Evolutionary conservation across 164 flowering plant genomes (phyloP).

Genomic region (Nelumbo lutea): DNA sequence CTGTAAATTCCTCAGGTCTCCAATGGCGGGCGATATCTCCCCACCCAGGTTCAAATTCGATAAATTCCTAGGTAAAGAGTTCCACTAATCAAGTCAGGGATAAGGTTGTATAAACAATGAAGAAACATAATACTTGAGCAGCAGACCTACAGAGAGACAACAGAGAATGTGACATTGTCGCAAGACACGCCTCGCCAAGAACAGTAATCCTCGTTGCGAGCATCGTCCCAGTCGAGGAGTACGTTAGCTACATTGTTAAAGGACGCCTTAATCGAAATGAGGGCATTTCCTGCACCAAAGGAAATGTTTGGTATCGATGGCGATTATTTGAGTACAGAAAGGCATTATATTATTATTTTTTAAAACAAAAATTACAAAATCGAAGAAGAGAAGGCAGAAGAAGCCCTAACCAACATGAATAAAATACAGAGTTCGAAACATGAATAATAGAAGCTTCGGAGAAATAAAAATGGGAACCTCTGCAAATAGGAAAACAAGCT

Average conservation of each 20-base stretch:
- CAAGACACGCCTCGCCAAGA: constrained; percentile 90
- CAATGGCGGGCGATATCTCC: constrained; percentile 78
- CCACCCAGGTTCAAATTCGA: constrained; percentile 82
- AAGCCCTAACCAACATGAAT: not conserved
- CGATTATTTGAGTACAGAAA: too few relatives aligned
- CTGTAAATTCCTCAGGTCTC: constrained; percentile 60
- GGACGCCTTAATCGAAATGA: constrained; percentile 66
- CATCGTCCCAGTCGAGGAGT: constrained; percentile 79
- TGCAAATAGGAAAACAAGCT: too few relatives aligned
- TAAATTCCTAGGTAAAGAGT: constrained; percentile 49
- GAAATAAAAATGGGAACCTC: not conserved
- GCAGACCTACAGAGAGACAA: constrained; percentile 62
- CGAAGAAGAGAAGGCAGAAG: not conserved
- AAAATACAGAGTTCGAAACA: not conserved
- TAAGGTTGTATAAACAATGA: not conserved
- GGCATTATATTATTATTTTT: too few relatives aligned
- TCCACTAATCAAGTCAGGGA: not conserved
- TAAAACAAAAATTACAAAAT: not conserved
- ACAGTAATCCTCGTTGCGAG: constrained; percentile 52
- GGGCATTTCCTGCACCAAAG: constrained; percentile 50
- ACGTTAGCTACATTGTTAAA: constrained; percentile 68
- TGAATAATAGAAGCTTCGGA: not conserved
- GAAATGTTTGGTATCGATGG: too few relatives aligned
- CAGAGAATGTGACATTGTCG: constrained; percentile 51
- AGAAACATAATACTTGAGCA: not conserved